Evolutionary conservation across 192 early-diverging fungal genomes (phyloP).

Genomic region (Backusella circina): DNA sequence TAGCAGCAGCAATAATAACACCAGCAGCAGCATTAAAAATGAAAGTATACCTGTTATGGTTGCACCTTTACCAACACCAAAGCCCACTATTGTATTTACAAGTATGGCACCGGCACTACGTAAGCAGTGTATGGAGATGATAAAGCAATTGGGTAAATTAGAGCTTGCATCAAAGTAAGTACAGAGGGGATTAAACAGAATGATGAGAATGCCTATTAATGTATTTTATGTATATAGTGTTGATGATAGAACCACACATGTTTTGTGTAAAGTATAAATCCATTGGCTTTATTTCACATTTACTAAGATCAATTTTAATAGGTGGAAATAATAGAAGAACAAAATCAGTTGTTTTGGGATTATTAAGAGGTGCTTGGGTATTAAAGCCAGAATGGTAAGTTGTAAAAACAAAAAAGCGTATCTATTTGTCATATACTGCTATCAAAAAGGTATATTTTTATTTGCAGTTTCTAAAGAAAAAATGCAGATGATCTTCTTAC

Average conservation of each 20-base stretch:
- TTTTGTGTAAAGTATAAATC: slow-evolving; percentile 12
- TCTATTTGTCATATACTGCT: too few relatives aligned
- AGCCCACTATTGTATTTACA: slow-evolving; percentile 8
- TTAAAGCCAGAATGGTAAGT: not conserved
- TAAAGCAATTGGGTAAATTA: not conserved
- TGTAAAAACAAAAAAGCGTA: not conserved
- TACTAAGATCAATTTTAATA: not conserved
- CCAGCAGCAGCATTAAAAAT: not conserved
- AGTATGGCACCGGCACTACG: not conserved
- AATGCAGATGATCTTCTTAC: not conserved
- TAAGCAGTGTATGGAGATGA: not conserved
- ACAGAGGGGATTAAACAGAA: too few relatives aligned
- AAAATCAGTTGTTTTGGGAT: not conserved
- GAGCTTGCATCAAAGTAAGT: not conserved
- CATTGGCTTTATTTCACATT: not conserved
- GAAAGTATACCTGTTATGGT: not conserved
- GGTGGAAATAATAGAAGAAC: slow-evolving; percentile 11
- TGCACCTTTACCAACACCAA: not conserved
- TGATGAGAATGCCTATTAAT: not conserved
- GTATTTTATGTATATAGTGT: slow-evolving; percentile 8
- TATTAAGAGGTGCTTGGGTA: not conserved
- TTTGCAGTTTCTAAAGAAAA: not conserved
- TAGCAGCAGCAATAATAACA: not conserved
- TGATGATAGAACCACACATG: slow-evolving; percentile 22
- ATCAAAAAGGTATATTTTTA: not conserved